Conservation (phyloP, 1,284 basidiomycete genomes). For the Austroboletus novae-zelandiae region DNA sequence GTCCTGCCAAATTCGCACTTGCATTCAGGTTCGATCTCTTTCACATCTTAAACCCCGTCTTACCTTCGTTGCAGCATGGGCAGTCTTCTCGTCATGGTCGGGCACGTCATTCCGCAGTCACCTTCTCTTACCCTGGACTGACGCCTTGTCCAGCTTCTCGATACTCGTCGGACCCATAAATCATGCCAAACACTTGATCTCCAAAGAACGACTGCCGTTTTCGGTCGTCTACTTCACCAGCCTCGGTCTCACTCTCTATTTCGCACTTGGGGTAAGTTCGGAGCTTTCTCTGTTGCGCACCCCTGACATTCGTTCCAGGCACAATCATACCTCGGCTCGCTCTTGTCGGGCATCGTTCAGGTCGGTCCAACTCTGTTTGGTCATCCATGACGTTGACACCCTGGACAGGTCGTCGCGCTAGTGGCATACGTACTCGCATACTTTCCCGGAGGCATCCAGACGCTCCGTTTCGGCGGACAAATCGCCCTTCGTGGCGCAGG, state of each 20-base stretch:
- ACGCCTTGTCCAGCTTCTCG: constrained; percentile 56
- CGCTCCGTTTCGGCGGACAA: constrained; percentile 79
- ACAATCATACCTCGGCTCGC: constrained; percentile 80
- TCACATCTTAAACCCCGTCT: background rate
- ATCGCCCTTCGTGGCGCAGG: constrained; percentile 81
- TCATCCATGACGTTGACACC: background rate
- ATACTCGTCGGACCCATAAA: constrained; percentile 83
- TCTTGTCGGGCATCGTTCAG: constrained; percentile 78
- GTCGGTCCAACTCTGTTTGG: constrained; percentile 32
- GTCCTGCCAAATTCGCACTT: constrained; percentile 86
- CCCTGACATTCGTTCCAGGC: constrained; percentile 41
- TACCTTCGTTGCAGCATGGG: constrained; percentile 52
- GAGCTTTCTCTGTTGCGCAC: background rate
- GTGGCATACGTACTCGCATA: constrained; percentile 87
- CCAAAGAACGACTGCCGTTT: constrained; percentile 86
- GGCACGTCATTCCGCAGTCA: constrained; percentile 43
- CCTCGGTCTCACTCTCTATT: constrained; percentile 83
- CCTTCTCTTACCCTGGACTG: background rate
- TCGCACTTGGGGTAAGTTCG: constrained; percentile 75
- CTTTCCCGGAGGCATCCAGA: constrained; percentile 84
- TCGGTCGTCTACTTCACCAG: constrained; percentile 81
- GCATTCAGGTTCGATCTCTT: constrained; percentile 67
- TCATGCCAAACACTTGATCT: constrained; percentile 86
- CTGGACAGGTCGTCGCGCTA: constrained; percentile 67
- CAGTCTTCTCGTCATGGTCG: constrained; percentile 84